Conservation (phyloP, 2,329 filamentous ascomycete genomes). For the Pseudogymnoascus sp. region DNA sequence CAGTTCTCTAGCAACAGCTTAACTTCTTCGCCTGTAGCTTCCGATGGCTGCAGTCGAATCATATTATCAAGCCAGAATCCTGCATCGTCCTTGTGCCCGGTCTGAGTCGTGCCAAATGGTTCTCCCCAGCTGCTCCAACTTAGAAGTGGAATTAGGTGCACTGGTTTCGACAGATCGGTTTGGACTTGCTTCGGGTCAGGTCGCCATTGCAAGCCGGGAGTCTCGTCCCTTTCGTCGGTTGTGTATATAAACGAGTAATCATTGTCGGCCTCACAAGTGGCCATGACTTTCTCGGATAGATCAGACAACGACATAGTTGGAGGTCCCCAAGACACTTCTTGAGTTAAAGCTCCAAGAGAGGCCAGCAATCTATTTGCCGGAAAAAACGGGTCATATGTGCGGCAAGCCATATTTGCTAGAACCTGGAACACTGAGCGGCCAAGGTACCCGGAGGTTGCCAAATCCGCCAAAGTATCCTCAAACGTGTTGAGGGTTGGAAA, state of each 20-base stretch:
- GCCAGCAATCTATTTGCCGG: conserved; percentile 14
- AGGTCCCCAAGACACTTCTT: conserved; percentile 12
- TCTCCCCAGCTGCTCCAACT: conserved; percentile 5
- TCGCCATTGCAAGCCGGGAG: conserved; percentile 8
- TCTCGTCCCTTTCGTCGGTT: conserved; percentile 4
- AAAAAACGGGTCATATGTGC: conserved; percentile 10
- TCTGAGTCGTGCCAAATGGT: background rate
- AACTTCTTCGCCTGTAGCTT: background rate
- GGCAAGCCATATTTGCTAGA: conserved; percentile 13
- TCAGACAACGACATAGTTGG: conserved; percentile 9
- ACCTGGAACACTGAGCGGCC: conserved; percentile 11
- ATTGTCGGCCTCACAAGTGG: conserved; percentile 10
- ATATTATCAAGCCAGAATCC: conserved; percentile 8
- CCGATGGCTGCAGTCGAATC: background rate
- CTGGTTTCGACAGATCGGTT: background rate
- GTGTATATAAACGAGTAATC: conserved; percentile 14
- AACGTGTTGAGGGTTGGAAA: conserved; percentile 6
- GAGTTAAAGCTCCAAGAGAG: conserved; percentile 14
- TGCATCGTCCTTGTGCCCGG: background rate
- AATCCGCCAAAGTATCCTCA: conserved; percentile 10
- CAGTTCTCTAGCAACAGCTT: background rate
- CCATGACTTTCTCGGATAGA: conserved; percentile 12
- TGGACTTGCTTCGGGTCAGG: background rate
- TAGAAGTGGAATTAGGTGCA: background rate
- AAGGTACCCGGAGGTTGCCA: conserved; percentile 10